These are phyloP conservation scores for Gnomoniopsis smithogilvyi DNA, from an alignment of 2,329 filamentous ascomycete species.

Conservation along the genomic window DNA sequence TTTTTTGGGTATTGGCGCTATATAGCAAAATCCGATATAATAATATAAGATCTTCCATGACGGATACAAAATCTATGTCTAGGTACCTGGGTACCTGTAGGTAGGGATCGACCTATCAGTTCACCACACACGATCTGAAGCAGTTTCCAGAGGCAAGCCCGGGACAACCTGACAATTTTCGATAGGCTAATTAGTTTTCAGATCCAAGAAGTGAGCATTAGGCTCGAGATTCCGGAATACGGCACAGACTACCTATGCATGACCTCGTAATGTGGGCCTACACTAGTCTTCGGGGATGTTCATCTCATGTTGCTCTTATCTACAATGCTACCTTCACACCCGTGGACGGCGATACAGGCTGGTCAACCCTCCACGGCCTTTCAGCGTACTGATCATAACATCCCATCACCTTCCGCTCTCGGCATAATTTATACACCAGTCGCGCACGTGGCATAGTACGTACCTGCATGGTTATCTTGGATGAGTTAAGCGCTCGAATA, in stretches of 20 bases:
- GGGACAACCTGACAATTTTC: too few relatives aligned
- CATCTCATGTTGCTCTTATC: background rate
- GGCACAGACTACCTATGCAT: background rate
- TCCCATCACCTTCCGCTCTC: background rate
- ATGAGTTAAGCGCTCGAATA: background rate
- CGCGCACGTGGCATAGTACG: background rate
- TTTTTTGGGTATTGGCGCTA: too few relatives aligned
- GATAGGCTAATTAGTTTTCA: too few relatives aligned
- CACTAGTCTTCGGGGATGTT: background rate
- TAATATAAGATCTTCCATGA: too few relatives aligned
- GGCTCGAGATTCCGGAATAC: background rate
- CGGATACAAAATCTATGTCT: too few relatives aligned
- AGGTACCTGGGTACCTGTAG: too few relatives aligned
- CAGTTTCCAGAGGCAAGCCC: too few relatives aligned
- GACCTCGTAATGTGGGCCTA: background rate
- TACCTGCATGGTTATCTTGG: background rate
- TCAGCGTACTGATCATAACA: background rate
- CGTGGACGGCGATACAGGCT: background rate
- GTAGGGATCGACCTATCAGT: too few relatives aligned
- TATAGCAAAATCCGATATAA: too few relatives aligned
- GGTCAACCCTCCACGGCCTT: background rate
- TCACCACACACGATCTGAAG: too few relatives aligned
- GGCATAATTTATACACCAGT: background rate
- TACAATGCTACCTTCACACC: background rate
- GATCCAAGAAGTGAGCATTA: too few relatives aligned